Conservation (phyloP, 371 early-diverging fungal species). For the Dinochytrium kinnereticum region DNA sequence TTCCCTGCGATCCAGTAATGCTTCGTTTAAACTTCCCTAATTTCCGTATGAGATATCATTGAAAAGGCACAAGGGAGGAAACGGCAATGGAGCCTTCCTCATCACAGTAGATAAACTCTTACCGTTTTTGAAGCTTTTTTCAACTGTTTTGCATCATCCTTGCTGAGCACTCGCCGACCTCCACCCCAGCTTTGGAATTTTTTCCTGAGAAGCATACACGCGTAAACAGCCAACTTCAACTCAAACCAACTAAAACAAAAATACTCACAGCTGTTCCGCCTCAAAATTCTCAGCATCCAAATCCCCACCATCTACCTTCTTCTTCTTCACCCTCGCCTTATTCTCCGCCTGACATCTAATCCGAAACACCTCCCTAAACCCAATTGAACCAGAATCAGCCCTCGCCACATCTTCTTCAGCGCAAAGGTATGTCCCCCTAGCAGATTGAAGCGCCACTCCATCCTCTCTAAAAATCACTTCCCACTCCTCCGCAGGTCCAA, state of each 20-base stretch:
- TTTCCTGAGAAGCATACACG: constrained; percentile 48
- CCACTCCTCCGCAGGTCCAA: constrained; percentile 85
- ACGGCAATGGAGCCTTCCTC: background rate
- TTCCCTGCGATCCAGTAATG: constrained; percentile 77
- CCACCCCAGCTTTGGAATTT: constrained; percentile 72
- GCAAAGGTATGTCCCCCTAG: constrained; percentile 32
- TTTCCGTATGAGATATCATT: no score
- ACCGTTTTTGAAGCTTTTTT: constrained; percentile 66
- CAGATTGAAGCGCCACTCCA: constrained; percentile 70
- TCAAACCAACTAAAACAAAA: constrained; percentile 3
- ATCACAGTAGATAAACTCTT: constrained; percentile 7
- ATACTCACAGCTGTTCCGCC: constrained; percentile 54
- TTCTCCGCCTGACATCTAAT: constrained; percentile 71
- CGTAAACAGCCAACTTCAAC: background rate
- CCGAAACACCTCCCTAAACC: constrained; percentile 74
- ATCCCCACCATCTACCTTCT: constrained; percentile 47
- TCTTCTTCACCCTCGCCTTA: constrained; percentile 47
- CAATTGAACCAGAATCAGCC: constrained; percentile 71
- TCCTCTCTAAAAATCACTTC: constrained; percentile 69
- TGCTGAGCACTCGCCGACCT: constrained; percentile 58
- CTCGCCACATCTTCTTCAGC: constrained; percentile 40
- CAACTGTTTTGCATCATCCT: constrained; percentile 49
- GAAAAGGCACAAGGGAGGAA: background rate
- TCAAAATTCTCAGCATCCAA: constrained; percentile 51
- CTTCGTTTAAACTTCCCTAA: constrained; percentile 75